Evolutionary conservation across 2,329 filamentous ascomycete genomes (phyloP), one percentile per base, ranked within the genome.

Genomic region (Trichocomaceae sp.): DNA sequence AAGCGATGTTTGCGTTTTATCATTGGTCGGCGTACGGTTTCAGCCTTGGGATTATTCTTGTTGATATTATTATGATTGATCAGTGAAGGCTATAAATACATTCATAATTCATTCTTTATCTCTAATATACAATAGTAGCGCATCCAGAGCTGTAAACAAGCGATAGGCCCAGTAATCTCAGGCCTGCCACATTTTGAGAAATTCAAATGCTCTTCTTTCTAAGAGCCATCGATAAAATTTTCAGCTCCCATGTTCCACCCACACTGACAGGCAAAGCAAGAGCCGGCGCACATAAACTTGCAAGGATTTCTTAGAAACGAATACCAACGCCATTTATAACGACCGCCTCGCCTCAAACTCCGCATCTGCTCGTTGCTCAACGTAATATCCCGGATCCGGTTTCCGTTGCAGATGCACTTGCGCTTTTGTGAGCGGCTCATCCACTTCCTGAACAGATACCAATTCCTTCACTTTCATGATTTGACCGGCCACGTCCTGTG

Each of bases 401-500:
- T 80, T 83, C 70, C 91, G 76, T 73, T 82, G 77, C 50, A 79
- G 81, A 74, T 83, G 84, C 66, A 95, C 79, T 76, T 95, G 82
- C 54, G 75, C 72, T 67, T 83, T 82, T 7, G 79, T 85, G 29
- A 56, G 50, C 8, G 57, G 50, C n/a, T 47, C 29, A 33, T 56
- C 50, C 15, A 58, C 57, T 35, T 58, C 57, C 15, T 58, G 46
- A 22, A 58, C 57, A 2, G 46, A 50, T 1, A 96, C 88, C 59
- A 96, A 77, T 75, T 96, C 91, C 78, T 96, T 96, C 64, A 96
- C 90, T 72, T 87, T 86, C 79, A 96, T 86, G 66, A 96, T 89
- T 77, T 95, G 90, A 68, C 91, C 91, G 9, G 91, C 91, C 59
- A 89, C 84, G 62, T 90, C 84, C 42, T 85, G 83, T 58, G 82